Conservation (phyloP, 2,329 filamentous ascomycete genomes). For the Plenodomus lindquistii region DNA sequence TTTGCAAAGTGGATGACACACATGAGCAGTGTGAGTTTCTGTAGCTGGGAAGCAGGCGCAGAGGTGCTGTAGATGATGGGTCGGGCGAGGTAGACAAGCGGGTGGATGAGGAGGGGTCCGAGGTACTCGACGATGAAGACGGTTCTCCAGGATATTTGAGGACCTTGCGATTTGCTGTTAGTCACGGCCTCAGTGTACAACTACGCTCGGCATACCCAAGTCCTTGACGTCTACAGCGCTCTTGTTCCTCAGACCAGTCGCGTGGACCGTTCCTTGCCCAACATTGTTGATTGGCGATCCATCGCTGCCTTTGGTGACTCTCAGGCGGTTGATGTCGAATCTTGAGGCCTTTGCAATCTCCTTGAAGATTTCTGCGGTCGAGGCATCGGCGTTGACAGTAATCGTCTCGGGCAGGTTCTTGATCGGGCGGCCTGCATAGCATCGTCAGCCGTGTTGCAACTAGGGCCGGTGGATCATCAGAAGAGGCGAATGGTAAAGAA, state of each 20-base stretch:
- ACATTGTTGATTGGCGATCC: constrained; percentile 61
- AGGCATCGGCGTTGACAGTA: constrained; percentile 55
- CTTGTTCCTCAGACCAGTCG: constrained; percentile 61
- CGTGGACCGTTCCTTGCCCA: constrained; percentile 56
- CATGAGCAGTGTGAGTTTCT: constrained; percentile 74
- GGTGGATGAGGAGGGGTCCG: constrained; percentile 87
- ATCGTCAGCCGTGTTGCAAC: constrained; percentile 4
- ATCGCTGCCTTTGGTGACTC: constrained; percentile 68
- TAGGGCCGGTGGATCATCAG: background rate
- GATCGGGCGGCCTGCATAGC: constrained; percentile 61
- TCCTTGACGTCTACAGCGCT: constrained; percentile 84
- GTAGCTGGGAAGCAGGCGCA: constrained; percentile 63
- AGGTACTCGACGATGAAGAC: constrained; percentile 96
- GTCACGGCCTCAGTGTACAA: too few relatives aligned
- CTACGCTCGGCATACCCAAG: constrained; percentile 65
- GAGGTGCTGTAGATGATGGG: constrained; percentile 69
- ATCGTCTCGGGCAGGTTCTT: constrained; percentile 62
- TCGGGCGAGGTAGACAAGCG: constrained; percentile 70
- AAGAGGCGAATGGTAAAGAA: background rate
- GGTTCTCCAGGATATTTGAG: constrained; percentile 88
- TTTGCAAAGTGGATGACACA: constrained; percentile 87
- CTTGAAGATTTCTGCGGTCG: constrained; percentile 60
- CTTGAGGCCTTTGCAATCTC: constrained; percentile 59
- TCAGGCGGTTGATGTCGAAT: constrained; percentile 62
- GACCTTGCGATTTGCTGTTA: constrained; percentile 58